A percentile compares a stretch with the other conserved stretches of the same genome.
Conservation (phyloP, 805 yeast genomes). For the Monosporozyma aerobia region DNA sequence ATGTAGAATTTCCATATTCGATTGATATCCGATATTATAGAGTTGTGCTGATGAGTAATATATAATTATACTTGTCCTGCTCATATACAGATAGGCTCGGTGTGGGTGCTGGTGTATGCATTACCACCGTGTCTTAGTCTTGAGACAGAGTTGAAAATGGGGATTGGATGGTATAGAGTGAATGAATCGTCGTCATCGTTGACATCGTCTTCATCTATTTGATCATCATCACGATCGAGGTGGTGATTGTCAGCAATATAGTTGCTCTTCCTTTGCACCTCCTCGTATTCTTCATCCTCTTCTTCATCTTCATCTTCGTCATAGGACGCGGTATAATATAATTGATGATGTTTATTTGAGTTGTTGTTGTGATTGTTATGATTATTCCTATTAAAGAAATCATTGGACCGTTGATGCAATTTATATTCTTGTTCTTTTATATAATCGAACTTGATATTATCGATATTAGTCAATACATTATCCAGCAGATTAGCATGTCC, state of each 20-base stretch:
- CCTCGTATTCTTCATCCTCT: background rate
- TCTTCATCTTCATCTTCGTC: background rate
- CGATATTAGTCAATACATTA: slow-evolving; percentile 17
- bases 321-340: background rate
- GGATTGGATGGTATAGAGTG: background rate
- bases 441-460: slow-evolving; percentile 4
- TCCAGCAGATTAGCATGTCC: slow-evolving; percentile 28
- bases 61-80: background rate
- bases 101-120: background rate
- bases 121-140: background rate
- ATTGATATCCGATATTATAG: no score
- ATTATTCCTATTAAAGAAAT: background rate
- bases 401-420: background rate
- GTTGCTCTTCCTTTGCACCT: no score
- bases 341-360: background rate
- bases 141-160: background rate
- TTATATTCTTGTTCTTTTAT: background rate
- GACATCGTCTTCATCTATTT: background rate
- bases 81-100: background rate
- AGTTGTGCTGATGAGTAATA: no score
- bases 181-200: background rate
- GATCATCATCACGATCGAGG: background rate
- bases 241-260: background rate
- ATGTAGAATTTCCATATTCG: no score
- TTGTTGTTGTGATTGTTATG: background rate